Percentiles rank a stretch among this genome's conserved stretches.
phyloP scores from a whole-genome alignment of 2,329 filamentous ascomycete species.

The Rugonectria rugulosa region DNA sequence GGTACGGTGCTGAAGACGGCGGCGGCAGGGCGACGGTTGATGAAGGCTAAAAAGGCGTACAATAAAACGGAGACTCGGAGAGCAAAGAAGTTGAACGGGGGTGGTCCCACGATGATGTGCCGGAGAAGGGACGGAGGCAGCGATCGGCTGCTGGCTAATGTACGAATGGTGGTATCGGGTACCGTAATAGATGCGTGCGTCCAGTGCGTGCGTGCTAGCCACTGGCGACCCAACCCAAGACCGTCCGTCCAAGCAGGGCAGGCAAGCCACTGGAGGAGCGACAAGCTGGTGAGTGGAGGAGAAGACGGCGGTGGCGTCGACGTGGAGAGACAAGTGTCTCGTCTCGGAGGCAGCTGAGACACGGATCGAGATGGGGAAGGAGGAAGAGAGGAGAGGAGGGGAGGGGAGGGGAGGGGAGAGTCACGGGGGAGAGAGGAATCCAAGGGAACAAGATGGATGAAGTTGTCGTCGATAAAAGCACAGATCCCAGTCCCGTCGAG shows the following conservation, averaged over 20 bases:
- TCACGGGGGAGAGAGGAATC: neutral
- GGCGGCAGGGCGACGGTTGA: slow-evolving; percentile 5
- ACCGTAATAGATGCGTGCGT: no score
- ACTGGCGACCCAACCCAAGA: slow-evolving; percentile 1
- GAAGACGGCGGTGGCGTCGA: slow-evolving; percentile 18
- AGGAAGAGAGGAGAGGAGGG: neutral
- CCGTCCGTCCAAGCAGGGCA: no score
- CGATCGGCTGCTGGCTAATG: slow-evolving; percentile 1
- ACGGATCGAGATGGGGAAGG: neutral
- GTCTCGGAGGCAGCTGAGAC: slow-evolving; percentile 1
- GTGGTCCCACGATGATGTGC: slow-evolving; percentile 21
- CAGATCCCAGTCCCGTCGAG: neutral
- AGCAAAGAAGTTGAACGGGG: slow-evolving; percentile 8
- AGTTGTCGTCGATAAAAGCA: neutral
- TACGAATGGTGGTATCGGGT: neutral
- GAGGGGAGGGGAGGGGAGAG: neutral
- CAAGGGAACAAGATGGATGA: neutral
- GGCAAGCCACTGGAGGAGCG: slow-evolving; percentile 28
- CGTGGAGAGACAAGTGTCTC: slow-evolving; percentile 32
- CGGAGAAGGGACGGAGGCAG: slow-evolving; percentile 2
- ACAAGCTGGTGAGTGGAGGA: slow-evolving; percentile 5
- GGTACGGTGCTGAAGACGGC: no score
- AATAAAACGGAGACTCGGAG: neutral
- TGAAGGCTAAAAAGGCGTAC: slow-evolving; percentile 6
- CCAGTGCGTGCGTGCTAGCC: neutral